phyloP scores from a whole-genome alignment of 1,284 basidiomycete species.

The Ganoderma multipileum region DNA sequence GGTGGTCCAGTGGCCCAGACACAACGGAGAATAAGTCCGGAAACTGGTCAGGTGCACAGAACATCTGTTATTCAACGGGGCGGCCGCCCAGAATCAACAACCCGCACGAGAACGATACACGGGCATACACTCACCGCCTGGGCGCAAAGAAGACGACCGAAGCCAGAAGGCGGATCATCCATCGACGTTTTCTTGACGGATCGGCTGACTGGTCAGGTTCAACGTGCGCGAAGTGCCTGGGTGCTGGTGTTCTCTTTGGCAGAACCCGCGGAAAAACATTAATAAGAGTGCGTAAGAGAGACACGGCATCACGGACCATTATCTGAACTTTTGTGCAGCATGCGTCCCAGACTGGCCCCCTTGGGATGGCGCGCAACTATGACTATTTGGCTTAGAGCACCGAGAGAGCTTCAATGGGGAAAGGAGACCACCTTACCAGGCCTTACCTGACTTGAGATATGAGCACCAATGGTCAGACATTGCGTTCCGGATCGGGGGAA shows the following conservation, averaged over 20 bases:
- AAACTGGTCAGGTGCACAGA: slow-evolving; percentile 13
- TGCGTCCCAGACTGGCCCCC: not conserved
- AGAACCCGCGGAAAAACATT: not conserved
- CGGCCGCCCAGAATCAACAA: not conserved
- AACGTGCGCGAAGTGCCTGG: not conserved
- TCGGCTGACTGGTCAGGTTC: not conserved
- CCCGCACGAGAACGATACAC: slow-evolving; percentile 22
- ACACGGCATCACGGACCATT: not conserved
- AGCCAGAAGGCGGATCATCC: slow-evolving; percentile 13
- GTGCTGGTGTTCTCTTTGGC: not conserved
- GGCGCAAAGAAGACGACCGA: slow-evolving; percentile 6
- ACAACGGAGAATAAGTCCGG: slow-evolving; percentile 11
- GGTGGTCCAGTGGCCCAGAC: not conserved
- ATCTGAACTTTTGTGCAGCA: not conserved
- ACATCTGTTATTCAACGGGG: slow-evolving; percentile 9
- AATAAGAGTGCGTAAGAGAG: not conserved
- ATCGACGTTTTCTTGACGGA: slow-evolving; percentile 9
- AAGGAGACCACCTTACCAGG: not conserved
- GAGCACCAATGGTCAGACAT: not conserved
- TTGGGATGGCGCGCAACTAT: not conserved
- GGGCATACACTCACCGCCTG: slow-evolving; percentile 26
- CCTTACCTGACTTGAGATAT: not conserved
- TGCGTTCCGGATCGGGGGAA: not conserved
- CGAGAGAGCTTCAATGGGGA: not conserved
- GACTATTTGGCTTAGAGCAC: not conserved